These are phyloP conservation scores for Cytospora leucostoma DNA, from an alignment of 2,329 filamentous ascomycete genomes.

Conservation along the genomic window DNA sequence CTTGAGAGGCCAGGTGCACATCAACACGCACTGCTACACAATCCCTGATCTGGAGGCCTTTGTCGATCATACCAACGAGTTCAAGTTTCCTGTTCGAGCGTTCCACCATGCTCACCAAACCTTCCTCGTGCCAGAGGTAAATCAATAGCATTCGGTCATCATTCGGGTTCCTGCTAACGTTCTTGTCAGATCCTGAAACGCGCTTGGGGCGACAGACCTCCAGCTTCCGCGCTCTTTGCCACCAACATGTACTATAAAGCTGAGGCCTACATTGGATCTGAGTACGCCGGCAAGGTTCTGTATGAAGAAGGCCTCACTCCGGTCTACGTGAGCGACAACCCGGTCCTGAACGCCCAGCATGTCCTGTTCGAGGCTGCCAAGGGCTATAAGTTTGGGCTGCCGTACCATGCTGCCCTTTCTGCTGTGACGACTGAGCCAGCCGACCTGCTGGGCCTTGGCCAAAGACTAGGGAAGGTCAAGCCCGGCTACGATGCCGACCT, in stretches of 20 bases:
- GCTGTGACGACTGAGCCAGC: constrained; percentile 61
- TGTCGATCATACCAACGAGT: constrained; percentile 71
- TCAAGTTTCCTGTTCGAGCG: constrained; percentile 64
- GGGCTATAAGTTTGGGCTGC: constrained; percentile 59
- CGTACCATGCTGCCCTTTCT: constrained; percentile 60
- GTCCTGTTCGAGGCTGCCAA: constrained; percentile 67
- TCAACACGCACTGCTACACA: constrained; percentile 74
- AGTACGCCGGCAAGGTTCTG: constrained; percentile 66
- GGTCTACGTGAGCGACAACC: constrained; percentile 71
- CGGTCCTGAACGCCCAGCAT: constrained; percentile 69
- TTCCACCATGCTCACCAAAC: constrained; percentile 73
- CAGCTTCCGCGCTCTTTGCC: constrained; percentile 66
- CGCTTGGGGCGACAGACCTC: constrained; percentile 54
- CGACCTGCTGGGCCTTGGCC: constrained; percentile 56
- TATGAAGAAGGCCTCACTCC: constrained; percentile 66
- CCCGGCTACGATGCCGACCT: constrained; percentile 63
- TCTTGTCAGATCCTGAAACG: constrained; percentile 52
- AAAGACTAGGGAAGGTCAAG: constrained; percentile 63
- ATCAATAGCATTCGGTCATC: constrained; percentile 16
- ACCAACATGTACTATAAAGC: constrained; percentile 75
- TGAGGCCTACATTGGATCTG: constrained; percentile 65
- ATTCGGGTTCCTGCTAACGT: background rate
- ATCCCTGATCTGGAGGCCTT: constrained; percentile 66
- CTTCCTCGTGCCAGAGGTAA: constrained; percentile 64
- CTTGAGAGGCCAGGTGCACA: constrained; percentile 65